Evolutionary conservation across 371 early-diverging fungal genomes (phyloP).

Genomic region (Rhizopus microsporus): DNA sequence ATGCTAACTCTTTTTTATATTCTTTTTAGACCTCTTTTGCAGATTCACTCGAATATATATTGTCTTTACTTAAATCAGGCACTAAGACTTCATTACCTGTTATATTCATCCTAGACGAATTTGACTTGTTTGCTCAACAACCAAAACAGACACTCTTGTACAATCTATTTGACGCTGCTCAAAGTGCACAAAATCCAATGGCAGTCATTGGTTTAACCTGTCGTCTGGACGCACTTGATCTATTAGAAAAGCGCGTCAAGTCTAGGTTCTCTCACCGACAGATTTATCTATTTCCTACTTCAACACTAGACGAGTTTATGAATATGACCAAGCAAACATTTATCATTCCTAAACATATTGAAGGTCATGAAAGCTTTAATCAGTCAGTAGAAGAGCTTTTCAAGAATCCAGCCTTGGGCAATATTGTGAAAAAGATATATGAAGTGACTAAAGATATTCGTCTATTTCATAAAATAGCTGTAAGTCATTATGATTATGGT

Average conservation of each 20-base stretch:
- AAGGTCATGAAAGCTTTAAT: constrained; percentile 33
- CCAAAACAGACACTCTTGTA: constrained; percentile 89
- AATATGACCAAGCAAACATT: constrained; percentile 56
- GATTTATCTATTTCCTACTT: constrained; percentile 66
- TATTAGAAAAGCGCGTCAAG: constrained; percentile 93
- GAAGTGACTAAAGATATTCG: constrained; percentile 65
- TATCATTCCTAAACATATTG: constrained; percentile 21
- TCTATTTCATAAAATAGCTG: constrained; percentile 61
- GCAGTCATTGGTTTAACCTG: constrained; percentile 86
- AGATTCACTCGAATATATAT: constrained; percentile 64
- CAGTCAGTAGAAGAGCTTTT: constrained; percentile 41
- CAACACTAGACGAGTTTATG: constrained; percentile 59
- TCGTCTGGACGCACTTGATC: constrained; percentile 78
- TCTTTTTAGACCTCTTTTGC: constrained; percentile 58
- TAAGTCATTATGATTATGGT: constrained; percentile 34
- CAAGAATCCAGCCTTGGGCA: constrained; percentile 48
- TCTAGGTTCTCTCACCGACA: constrained; percentile 92
- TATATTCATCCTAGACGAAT: constrained; percentile 87
- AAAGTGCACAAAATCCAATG: constrained; percentile 81
- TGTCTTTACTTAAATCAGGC: constrained; percentile 63
- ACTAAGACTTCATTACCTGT: constrained; percentile 64
- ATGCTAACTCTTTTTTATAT: neutral
- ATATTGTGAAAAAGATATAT: constrained; percentile 56
- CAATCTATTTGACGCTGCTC: constrained; percentile 90
- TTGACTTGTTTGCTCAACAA: constrained; percentile 88